Evolutionary conservation across 2,329 filamentous ascomycete species (phyloP), one percentile per base, ranked within the genome.

Genomic region (Alternaria rosae): DNA sequence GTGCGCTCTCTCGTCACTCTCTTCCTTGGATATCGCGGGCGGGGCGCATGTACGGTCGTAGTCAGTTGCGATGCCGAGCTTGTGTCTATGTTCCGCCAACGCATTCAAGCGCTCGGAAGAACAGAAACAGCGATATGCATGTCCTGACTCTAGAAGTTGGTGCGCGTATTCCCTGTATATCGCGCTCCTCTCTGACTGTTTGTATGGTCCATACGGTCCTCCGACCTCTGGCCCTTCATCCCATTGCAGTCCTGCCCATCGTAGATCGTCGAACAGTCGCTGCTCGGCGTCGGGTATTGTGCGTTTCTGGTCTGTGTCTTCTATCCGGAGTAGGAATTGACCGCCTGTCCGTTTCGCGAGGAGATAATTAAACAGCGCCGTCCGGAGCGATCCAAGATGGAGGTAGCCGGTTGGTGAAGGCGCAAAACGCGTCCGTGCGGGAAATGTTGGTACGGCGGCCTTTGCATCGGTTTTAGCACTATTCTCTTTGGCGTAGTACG

Each of bases 121-220:
- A 80, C 95, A 99, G 83, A 99, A 99, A 79, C 95, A 99, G 65
- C 94, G 89, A 78, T 98, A 99, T 7, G 93, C 95, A 62, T 90
- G 86, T 10, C 89, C 92, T 8, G 85, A 84, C 5, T 88, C 80
- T 4, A 99, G 78, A 12, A 99, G 84, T 12, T 86, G 81, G 43
- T 91, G 78, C 7, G 91, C 89, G 75, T 97, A 88, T 58, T 88
- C 78, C 65, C 85, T 84, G 77, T 99, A 98, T 15, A 92, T 82
- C 1, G 82, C 78, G 2, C 92, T 88, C 58, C 95, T 86, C 77
- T 97, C 88, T 1, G 95, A 98, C 87, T 84, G 93, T 89, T 83
- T 95, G 93, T 82, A 99, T 0, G 95, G 93, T 2, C 93, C 93
- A 74, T 91, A 91, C 0, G 89, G 88, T 1, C 95, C 94, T 35